phyloP scores from a whole-genome alignment of 1,284 basidiomycete species.

The Trametes sp. region DNA sequence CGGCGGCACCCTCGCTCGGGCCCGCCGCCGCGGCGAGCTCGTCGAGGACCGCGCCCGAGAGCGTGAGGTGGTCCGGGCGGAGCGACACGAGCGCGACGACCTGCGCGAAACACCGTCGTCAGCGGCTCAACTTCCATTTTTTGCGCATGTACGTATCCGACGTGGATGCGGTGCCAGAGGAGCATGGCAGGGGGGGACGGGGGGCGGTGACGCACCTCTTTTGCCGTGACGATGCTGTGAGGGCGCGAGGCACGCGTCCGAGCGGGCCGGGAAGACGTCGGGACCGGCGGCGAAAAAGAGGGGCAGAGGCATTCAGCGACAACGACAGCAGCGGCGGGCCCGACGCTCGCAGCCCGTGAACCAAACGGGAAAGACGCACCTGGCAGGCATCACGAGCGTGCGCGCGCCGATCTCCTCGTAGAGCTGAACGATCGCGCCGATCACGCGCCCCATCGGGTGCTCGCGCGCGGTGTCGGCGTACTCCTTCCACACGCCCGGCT shows the following conservation, averaged over 20 bases:
- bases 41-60: slow-evolving; percentile 53
- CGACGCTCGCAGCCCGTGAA: too few species aligned
- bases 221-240: slow-evolving; percentile 52
- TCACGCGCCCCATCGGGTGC: slow-evolving; percentile 52
- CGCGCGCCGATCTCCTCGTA: slow-evolving; percentile 48
- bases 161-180: too few species aligned
- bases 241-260: too few species aligned
- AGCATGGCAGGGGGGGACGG: too few species aligned
- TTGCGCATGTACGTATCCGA: too few species aligned
- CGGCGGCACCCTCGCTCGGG: slow-evolving; percentile 1
- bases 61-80: slow-evolving; percentile 54
- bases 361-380: slow-evolving; percentile 39
- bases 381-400: slow-evolving; percentile 60
- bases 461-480: slow-evolving; percentile 49
- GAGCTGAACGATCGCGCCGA: slow-evolving; percentile 47
- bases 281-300: too few species aligned
- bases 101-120: slow-evolving; percentile 34
- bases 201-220: slow-evolving; percentile 43
- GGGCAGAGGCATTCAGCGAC: too few species aligned
- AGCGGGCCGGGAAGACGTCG: too few species aligned
- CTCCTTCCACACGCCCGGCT: slow-evolving; percentile 49
- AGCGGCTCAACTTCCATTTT: background rate
- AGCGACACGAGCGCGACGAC: slow-evolving; percentile 52
- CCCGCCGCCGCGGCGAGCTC: slow-evolving; percentile 43
- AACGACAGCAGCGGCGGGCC: too few species aligned